A percentile compares a stretch with the other conserved stretches of the same genome.
These are phyloP conservation scores for Nakazawaea populi DNA, from an alignment of 805 yeast genomes.

Conservation along the genomic window DNA sequence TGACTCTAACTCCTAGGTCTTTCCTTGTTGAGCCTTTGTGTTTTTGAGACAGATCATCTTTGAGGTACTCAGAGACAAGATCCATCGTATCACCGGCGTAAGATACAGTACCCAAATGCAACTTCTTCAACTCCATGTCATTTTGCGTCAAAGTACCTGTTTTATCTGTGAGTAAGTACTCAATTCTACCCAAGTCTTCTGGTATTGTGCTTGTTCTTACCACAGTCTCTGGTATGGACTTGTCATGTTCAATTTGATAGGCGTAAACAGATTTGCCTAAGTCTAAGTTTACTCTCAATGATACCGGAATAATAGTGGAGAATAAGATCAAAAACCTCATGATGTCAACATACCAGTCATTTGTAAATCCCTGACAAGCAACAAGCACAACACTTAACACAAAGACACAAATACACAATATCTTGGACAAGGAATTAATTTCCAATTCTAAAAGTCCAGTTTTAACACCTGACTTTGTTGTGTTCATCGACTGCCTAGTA, in stretches of 20 bases:
- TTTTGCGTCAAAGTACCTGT: slow-evolving; percentile 98
- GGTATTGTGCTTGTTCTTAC: slow-evolving; percentile 98
- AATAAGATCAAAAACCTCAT: slow-evolving; percentile 88
- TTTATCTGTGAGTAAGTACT: slow-evolving; percentile 86
- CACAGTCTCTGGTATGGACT: slow-evolving; percentile 73
- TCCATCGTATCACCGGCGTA: slow-evolving; percentile 92
- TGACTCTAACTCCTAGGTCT: slow-evolving; percentile 69
- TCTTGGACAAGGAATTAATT: slow-evolving; percentile 81
- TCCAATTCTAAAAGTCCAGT: slow-evolving; percentile 87
- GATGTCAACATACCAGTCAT: slow-evolving; percentile 83
- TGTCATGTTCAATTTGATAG: slow-evolving; percentile 87
- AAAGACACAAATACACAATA: slow-evolving; percentile 83
- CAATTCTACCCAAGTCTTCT: slow-evolving; percentile 94
- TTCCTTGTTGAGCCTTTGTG: slow-evolving; percentile 35
- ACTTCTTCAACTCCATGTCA: slow-evolving; percentile 93
- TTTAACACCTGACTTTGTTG: slow-evolving; percentile 81
- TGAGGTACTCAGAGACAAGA: slow-evolving; percentile 68
- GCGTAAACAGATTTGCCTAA: slow-evolving; percentile 96
- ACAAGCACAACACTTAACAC: slow-evolving; percentile 72
- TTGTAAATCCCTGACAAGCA: slow-evolving; percentile 65
- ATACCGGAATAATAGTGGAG: slow-evolving; percentile 94
- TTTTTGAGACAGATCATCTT: slow-evolving; percentile 22
- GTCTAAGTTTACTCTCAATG: slow-evolving; percentile 89
- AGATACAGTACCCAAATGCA: slow-evolving; percentile 89
- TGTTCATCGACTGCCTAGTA: slow-evolving; percentile 93